A percentile compares a stretch with the other conserved stretches of the same genome.
Conservation (phyloP, 1,284 basidiomycete genomes). For the Heterobasidion parviporum region DNA sequence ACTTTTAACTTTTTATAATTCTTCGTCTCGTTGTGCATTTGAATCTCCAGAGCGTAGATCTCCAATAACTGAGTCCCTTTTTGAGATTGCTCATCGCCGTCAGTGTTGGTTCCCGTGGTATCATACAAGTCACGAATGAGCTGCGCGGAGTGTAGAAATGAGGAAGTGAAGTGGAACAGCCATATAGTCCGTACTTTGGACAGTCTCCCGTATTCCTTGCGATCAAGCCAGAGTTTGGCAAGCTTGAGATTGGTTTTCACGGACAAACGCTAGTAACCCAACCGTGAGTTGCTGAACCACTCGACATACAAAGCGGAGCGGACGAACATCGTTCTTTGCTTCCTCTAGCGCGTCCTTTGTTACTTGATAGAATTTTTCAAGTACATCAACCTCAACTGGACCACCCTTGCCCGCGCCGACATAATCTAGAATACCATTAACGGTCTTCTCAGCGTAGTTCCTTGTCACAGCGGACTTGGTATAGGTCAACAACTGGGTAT, state of each 20-base stretch:
- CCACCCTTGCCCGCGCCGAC: conserved; percentile 89
- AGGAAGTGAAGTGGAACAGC: neutral
- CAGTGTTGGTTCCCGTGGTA: conserved; percentile 55
- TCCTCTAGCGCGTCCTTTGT: conserved; percentile 88
- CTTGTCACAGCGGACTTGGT: conserved; percentile 89
- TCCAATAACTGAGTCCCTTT: conserved; percentile 93
- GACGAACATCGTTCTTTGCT: conserved; percentile 86
- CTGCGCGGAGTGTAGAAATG: conserved; percentile 25
- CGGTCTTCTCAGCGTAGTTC: conserved; percentile 95
- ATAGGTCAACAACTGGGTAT: conserved; percentile 81
- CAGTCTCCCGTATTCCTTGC: conserved; percentile 84
- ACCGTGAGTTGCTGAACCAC: neutral
- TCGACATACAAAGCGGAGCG: neutral
- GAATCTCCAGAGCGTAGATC: conserved; percentile 97
- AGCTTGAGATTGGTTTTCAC: conserved; percentile 96
- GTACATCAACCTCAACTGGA: conserved; percentile 75
- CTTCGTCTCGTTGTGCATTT: conserved; percentile 96
- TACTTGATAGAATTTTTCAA: conserved; percentile 93
- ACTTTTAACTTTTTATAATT: conserved; percentile 96
- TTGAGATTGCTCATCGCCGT: conserved; percentile 78
- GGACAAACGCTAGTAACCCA: conserved; percentile 64
- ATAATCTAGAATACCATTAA: conserved; percentile 98
- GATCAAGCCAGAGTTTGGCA: conserved; percentile 94
- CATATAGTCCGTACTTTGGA: conserved; percentile 49
- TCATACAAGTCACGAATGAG: conserved; percentile 66